Conservation (phyloP, 2,329 filamentous ascomycete genomes). For the Cordyceps cateniannulata region DNA sequence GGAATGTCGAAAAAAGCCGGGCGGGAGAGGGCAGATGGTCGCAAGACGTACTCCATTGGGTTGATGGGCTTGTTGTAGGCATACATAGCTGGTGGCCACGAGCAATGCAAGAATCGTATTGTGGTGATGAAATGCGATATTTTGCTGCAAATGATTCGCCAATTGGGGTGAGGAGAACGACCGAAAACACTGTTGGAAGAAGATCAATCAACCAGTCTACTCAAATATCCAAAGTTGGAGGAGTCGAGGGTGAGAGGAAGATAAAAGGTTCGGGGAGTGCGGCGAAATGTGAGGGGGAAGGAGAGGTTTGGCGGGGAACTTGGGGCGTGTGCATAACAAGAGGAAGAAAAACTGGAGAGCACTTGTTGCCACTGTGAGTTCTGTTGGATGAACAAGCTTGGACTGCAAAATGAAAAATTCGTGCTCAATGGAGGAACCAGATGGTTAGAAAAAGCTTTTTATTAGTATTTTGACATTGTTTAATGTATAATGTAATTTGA, state of each 20-base stretch:
- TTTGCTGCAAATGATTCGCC: background rate
- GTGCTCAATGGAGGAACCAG: too few relatives aligned
- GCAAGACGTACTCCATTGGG: slow-evolving; percentile 30
- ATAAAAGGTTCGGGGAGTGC: background rate
- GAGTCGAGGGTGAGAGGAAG: background rate
- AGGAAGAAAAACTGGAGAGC: too few relatives aligned
- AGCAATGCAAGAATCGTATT: background rate
- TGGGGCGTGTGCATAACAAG: background rate
- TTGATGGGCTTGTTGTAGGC: slow-evolving; percentile 32
- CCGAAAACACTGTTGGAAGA: background rate
- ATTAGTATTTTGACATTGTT: too few relatives aligned
- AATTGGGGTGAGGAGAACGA: background rate
- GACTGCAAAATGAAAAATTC: too few relatives aligned
- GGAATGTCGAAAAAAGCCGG: background rate
- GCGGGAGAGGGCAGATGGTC: background rate
- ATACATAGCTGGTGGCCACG: slow-evolving; percentile 22
- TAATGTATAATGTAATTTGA: too few relatives aligned
- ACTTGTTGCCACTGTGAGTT: too few relatives aligned
- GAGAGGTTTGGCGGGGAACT: slow-evolving; percentile 6
- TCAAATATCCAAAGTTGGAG: background rate
- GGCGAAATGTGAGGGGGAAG: background rate
- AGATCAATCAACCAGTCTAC: background rate
- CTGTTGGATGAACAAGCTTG: too few relatives aligned
- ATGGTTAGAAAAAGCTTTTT: too few relatives aligned
- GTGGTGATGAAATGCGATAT: too few relatives aligned